Evolutionary conservation across 108 stramenopile genomes (phyloP).

Genomic region (Mediolabrus comicus): DNA sequence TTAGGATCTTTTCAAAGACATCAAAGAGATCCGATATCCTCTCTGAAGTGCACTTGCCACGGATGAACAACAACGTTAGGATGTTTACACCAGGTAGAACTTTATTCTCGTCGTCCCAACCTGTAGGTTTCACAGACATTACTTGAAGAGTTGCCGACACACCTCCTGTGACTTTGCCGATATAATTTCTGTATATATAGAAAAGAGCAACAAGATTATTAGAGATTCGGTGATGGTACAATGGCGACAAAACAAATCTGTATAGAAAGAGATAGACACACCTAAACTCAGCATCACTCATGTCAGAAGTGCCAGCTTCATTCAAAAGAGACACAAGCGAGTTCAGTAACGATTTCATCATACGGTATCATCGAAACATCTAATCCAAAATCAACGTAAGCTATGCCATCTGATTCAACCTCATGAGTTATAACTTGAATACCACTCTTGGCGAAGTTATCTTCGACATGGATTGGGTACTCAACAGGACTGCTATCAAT

Average conservation of each 20-base stretch:
- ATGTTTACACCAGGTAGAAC: slow-evolving; percentile 67
- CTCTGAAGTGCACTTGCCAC: slow-evolving; percentile 66
- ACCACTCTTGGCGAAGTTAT: slow-evolving; percentile 56
- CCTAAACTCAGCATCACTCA: slow-evolving; percentile 40
- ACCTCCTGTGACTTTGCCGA: slow-evolving; percentile 77
- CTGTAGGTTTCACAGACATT: slow-evolving; percentile 40
- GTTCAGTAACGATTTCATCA: slow-evolving; percentile 76
- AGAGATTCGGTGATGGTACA: background rate
- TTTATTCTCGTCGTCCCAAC: slow-evolving; percentile 44
- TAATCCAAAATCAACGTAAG: slow-evolving; percentile 83
- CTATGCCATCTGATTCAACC: slow-evolving; percentile 77
- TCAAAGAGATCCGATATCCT: slow-evolving; percentile 66
- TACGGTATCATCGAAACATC: slow-evolving; percentile 78
- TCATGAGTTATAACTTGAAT: slow-evolving; percentile 63
- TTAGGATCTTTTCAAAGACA: slow-evolving; percentile 64
- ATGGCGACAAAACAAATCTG: background rate
- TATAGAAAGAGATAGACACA: background rate
- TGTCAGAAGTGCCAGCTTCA: slow-evolving; percentile 68
- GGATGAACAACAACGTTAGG: slow-evolving; percentile 62
- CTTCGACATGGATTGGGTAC: slow-evolving; percentile 57
- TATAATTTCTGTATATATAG: slow-evolving; percentile 30
- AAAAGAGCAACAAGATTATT: background rate
- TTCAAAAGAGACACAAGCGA: slow-evolving; percentile 66
- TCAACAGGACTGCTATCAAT: slow-evolving; percentile 52
- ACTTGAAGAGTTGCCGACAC: slow-evolving; percentile 51